Conservation (phyloP, 805 yeast species). For the Clavispora carvajalis region DNA sequence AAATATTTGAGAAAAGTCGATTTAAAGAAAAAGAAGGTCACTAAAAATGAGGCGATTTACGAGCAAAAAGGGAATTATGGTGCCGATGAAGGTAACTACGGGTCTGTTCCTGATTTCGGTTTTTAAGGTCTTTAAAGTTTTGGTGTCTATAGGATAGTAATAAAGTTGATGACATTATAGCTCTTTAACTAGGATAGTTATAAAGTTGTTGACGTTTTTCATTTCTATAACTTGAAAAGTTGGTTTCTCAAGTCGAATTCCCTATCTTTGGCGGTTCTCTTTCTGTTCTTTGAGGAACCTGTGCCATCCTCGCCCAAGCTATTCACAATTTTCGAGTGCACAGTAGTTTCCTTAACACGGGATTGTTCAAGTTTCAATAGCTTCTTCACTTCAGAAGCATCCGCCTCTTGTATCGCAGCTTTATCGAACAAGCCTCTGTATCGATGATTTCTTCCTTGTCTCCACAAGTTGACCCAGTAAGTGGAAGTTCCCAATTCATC, state of each 20-base stretch:
- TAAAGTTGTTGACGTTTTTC: no score
- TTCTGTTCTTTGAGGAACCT: conserved; percentile 28
- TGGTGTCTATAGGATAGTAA: background rate
- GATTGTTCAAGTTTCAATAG: conserved; percentile 25
- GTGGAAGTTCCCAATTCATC: conserved; percentile 61
- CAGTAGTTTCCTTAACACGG: conserved; percentile 23
- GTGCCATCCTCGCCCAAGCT: conserved; percentile 39
- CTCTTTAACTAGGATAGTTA: no score
- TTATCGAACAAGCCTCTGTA: conserved; percentile 33
- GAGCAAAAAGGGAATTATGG: conserved; percentile 19
- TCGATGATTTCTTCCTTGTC: conserved; percentile 43
- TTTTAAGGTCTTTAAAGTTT: conserved; percentile 3
- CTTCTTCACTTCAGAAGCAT: conserved; percentile 19
- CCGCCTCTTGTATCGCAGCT: conserved; percentile 26
- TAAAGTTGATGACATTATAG: no score
- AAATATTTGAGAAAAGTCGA: conserved; percentile 19
- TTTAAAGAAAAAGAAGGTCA: conserved; percentile 12
- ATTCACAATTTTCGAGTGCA: conserved; percentile 23
- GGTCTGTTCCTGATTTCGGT: conserved; percentile 22
- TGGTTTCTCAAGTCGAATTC: conserved; percentile 35
- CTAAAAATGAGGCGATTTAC: background rate
- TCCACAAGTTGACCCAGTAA: conserved; percentile 58
- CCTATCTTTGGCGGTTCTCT: conserved; percentile 41
- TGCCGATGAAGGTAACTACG: conserved; percentile 21
- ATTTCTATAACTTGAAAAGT: conserved; percentile 28